A percentile compares a stretch with the other conserved stretches of the same genome.
phyloP scores from a whole-genome alignment of 805 yeast genomes.

The Teunomyces tritomae region DNA sequence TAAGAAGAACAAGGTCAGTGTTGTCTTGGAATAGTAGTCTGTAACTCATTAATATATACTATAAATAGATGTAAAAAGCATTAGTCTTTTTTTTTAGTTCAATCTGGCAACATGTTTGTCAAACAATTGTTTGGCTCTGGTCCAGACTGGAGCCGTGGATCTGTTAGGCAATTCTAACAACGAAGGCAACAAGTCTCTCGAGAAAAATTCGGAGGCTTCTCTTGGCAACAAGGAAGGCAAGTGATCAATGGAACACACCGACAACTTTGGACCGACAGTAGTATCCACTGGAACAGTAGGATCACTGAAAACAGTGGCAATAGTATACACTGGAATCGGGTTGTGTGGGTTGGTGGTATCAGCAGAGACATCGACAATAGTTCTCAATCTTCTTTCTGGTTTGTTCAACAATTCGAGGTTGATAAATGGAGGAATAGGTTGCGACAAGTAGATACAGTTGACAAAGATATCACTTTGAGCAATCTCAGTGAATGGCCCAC shows the following conservation, averaged over 20 bases:
- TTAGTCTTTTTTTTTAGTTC: no score
- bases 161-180: conserved; percentile 82
- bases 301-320: conserved; percentile 85
- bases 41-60: background rate
- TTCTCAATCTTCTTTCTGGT: conserved; percentile 72
- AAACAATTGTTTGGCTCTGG: conserved; percentile 77
- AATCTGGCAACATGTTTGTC: conserved; percentile 82
- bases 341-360: conserved; percentile 98
- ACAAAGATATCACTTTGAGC: conserved; percentile 84
- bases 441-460: conserved; percentile 92
- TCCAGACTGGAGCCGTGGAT: conserved; percentile 86
- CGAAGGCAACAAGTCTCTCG: conserved; percentile 85
- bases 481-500: conserved; percentile 96
- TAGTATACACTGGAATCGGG: conserved; percentile 90
- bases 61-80: background rate
- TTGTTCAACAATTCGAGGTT: conserved; percentile 64
- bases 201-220: conserved; percentile 92
- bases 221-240: conserved; percentile 94
- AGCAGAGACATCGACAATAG: conserved; percentile 96
- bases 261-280: conserved; percentile 76
- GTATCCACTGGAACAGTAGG: conserved; percentile 89
- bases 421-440: conserved; percentile 92
- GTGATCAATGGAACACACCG: conserved; percentile 95
- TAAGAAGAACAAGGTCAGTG: conserved; percentile 30
- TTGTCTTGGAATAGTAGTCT: conserved; percentile 54